These are phyloP conservation scores for Wickerhamiella sorbophila DNA, from an alignment of 805 yeast species.

Conservation along the genomic window DNA sequence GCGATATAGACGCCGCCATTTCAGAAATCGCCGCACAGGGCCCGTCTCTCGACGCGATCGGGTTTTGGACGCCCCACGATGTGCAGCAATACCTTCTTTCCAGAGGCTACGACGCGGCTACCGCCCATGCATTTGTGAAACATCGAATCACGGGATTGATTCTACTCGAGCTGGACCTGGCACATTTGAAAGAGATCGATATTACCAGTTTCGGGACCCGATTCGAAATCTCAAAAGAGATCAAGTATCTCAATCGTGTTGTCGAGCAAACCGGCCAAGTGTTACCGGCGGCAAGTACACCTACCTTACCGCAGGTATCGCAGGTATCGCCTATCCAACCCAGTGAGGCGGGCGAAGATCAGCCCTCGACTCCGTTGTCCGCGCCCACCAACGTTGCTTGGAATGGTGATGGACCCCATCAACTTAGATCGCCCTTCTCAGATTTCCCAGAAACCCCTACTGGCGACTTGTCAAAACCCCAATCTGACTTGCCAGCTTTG, in stretches of 20 bases:
- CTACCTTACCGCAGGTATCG: background rate
- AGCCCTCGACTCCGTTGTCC: background rate
- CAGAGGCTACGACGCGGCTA: slow-evolving; percentile 56
- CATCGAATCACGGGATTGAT: slow-evolving; percentile 87
- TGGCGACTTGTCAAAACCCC: background rate
- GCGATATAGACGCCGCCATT: slow-evolving; percentile 30
- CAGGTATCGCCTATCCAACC: background rate
- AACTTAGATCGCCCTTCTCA: background rate
- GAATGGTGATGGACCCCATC: background rate
- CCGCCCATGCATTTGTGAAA: slow-evolving; percentile 66
- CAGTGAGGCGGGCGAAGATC: background rate
- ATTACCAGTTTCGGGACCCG: slow-evolving; percentile 89
- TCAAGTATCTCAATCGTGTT: slow-evolving; percentile 39
- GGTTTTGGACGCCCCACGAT: slow-evolving; percentile 71
- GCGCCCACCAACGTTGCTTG: background rate
- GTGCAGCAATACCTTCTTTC: slow-evolving; percentile 64
- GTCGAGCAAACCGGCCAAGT: slow-evolving; percentile 6
- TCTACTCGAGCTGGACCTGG: slow-evolving; percentile 68
- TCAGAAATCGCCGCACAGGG: slow-evolving; percentile 17
- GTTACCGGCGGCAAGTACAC: slow-evolving; percentile 1
- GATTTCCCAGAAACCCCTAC: background rate
- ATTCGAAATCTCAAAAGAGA: slow-evolving; percentile 80
- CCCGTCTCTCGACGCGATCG: slow-evolving; percentile 16
- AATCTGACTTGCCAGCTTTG: background rate
- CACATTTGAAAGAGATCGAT: slow-evolving; percentile 81